These are phyloP conservation scores for Erodium moschatum DNA, from an alignment of 441 rosid genomes.

Conservation along the genomic window DNA sequence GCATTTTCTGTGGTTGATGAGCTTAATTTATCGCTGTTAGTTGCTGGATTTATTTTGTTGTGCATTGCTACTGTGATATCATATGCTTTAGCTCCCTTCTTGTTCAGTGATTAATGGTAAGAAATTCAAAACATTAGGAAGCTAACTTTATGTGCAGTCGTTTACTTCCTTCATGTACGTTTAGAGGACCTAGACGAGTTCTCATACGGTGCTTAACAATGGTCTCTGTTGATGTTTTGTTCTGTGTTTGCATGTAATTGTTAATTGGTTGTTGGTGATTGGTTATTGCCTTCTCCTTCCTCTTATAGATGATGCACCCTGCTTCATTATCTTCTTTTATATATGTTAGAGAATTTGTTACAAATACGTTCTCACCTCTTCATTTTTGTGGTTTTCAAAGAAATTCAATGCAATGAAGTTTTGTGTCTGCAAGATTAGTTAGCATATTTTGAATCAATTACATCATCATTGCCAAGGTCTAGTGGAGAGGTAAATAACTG, in stretches of 20 bases:
- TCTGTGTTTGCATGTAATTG: conserved; percentile 1
- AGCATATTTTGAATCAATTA: background rate
- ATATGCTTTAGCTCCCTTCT: background rate
- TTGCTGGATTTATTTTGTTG: background rate
- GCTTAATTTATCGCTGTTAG: background rate
- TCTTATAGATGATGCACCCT: too few relatives aligned
- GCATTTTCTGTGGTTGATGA: background rate
- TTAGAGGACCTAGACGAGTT: background rate
- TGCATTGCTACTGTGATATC: background rate
- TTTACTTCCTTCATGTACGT: background rate
- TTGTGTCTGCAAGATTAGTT: background rate
- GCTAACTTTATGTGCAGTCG: background rate
- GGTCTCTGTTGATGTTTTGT: background rate
- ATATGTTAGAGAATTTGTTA: background rate
- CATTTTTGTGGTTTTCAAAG: background rate
- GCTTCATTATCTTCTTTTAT: background rate
- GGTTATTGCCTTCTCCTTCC: too few relatives aligned
- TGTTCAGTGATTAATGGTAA: background rate
- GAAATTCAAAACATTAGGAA: background rate
- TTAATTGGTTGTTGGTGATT: background rate
- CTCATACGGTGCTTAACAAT: background rate
- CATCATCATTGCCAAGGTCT: background rate
- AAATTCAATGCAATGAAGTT: background rate
- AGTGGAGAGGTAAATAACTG: background rate
- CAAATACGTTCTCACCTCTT: background rate